Evolutionary conservation across 257 asterid species (phyloP), one percentile per base, ranked within the genome.

Genomic region (Nyctanthes arbortristis): DNA sequence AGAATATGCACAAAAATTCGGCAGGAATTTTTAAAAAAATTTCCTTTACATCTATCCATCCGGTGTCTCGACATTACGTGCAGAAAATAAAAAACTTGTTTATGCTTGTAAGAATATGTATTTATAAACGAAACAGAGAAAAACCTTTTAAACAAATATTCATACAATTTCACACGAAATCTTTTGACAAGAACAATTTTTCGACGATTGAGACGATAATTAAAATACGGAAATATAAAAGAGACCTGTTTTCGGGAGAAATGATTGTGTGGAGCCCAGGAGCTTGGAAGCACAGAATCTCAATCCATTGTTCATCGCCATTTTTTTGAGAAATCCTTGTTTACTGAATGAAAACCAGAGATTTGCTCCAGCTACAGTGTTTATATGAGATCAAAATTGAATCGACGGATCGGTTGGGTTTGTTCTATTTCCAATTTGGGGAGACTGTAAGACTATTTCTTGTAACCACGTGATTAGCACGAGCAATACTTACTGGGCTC

Each of bases 211-310:
- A 43, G 57, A 13, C 24, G 66, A 57, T 8, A 12, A 33, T 29
- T 5, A 36, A 52, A 58, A 56, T 2, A 14, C 29, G 59, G 22
- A 33, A 27, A 58, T 65, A 30, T 12, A 14, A 32, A 67, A 33
- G 4, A 69, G 37, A 89, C 92, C 85, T 68, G 92, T 67, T 63
- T 84, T 87, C 57, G 84, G 68, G 64, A 84, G 40, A 58, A 72
- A 39, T 52, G 86, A 69, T 47, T 75, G 75, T 24, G 90, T 61
- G 63, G 89, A 67, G 30, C 60, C 67, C 66, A 87, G 39, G 61
- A 89, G 79, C 85, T 78, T 89, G 74, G 89, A 80, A 67, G 87
- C 89, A 68, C 81, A 77, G 24, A 85, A 80, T 80, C 79, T 80
- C 63, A 82, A 71, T 14, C 82, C 88, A 54, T 66, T 78, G 81